Percentiles rank a stretch among this genome's conserved stretches.
phyloP scores from a whole-genome alignment of 495 filamentous ascomycete genomes.

The Lasiosphaeria hispida region DNA sequence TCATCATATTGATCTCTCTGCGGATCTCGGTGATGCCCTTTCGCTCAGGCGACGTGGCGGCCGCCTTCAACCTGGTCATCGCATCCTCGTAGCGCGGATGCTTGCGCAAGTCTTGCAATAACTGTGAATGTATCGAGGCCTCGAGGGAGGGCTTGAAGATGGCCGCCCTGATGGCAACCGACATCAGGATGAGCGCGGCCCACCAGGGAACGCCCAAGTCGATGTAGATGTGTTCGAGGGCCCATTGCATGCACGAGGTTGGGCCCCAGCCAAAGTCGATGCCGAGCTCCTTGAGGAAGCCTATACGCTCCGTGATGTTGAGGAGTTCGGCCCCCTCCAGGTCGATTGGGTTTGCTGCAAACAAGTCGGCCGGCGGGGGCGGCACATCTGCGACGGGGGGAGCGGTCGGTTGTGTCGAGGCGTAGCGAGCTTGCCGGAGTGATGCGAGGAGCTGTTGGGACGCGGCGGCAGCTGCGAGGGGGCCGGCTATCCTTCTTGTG shows the following conservation, averaged over 20 bases:
- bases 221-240: conserved; percentile 80
- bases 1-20: conserved; percentile 47
- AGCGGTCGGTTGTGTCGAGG: conserved; percentile 29
- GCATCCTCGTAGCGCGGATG: conserved; percentile 52
- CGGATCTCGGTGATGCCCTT: conserved; percentile 39
- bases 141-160: conserved; percentile 63
- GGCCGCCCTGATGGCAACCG: conserved; percentile 59
- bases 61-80: conserved; percentile 46
- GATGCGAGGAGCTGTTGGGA: conserved; percentile 18
- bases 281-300: conserved; percentile 78
- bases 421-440: conserved; percentile 28
- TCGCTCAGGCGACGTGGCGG: conserved; percentile 39
- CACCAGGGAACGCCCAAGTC: conserved; percentile 76
- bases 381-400: conserved; percentile 6
- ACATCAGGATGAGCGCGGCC: conserved; percentile 63
- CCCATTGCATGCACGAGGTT: conserved; percentile 63
- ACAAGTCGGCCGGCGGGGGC: conserved; percentile 13
- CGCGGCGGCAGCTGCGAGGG: conserved; percentile 12
- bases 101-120: conserved; percentile 48
- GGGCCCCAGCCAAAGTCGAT: conserved; percentile 83
- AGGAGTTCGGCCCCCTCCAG: conserved; percentile 44
- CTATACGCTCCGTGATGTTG: conserved; percentile 66
- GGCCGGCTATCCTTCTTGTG: conserved; percentile 21
- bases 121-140: conserved; percentile 58
- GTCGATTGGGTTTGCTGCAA: conserved; percentile 22